A percentile compares a stretch with the other conserved stretches of the same genome.
These are phyloP conservation scores for Backusella australiensis DNA, from an alignment of 192 early-diverging fungal species.

Conservation along the genomic window DNA sequence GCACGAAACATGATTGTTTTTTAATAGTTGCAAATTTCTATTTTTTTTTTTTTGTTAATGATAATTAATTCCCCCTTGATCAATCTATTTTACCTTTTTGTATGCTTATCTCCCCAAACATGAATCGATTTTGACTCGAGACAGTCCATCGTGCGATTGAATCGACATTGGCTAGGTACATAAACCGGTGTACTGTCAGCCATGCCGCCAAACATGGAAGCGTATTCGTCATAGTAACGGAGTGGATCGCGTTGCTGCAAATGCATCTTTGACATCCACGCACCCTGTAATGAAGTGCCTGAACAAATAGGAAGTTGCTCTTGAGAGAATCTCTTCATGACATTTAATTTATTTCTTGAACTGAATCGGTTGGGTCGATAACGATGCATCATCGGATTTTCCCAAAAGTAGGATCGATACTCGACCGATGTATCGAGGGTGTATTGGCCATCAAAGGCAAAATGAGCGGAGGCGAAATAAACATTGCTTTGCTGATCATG, in stretches of 20 bases:
- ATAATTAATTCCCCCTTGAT: neutral
- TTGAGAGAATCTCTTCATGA: neutral
- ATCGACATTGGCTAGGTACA: slow-evolving; percentile 3
- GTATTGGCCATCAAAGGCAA: slow-evolving; percentile 17
- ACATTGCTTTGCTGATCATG: slow-evolving; percentile 17
- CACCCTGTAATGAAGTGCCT: neutral
- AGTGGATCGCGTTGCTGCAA: neutral
- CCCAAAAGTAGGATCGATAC: slow-evolving; percentile 34
- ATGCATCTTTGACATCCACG: slow-evolving; percentile 10
- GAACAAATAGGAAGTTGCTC: neutral
- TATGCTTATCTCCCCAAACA: slow-evolving; percentile 29
- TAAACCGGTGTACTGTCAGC: neutral
- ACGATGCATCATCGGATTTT: slow-evolving; percentile 14
- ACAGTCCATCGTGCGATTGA: neutral
- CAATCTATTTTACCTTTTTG: slow-evolving; percentile 14
- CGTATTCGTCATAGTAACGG: slow-evolving; percentile 7
- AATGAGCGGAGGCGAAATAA: slow-evolving; percentile 21
- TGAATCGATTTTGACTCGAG: slow-evolving; percentile 20
- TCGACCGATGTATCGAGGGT: slow-evolving; percentile 10
- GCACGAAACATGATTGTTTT: neutral
- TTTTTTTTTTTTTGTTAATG: neutral
- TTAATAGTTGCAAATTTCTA: slow-evolving; percentile 6
- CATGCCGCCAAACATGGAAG: neutral
- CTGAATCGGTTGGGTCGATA: slow-evolving; percentile 23
- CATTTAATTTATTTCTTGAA: slow-evolving; percentile 19